phyloP scores from a whole-genome alignment of 495 filamentous ascomycete genomes.

The Lophium mytilinum region DNA sequence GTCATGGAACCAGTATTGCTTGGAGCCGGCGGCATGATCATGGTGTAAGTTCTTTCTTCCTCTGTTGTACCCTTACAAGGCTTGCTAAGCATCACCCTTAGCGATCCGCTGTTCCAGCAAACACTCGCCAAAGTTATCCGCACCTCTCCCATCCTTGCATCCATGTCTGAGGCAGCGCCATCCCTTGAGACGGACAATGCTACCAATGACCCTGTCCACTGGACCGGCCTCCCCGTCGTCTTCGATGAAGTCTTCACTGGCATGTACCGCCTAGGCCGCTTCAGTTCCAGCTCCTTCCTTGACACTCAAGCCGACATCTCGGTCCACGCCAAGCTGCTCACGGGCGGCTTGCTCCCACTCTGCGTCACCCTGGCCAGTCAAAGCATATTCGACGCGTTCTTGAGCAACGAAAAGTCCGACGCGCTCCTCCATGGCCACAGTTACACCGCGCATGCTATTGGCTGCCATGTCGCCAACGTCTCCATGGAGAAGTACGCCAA shows the following conservation, averaged over 20 bases:
- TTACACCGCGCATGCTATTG: slow-evolving; percentile 71
- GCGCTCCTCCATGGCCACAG: slow-evolving; percentile 73
- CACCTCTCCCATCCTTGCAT: slow-evolving; percentile 43
- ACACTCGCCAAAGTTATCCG: slow-evolving; percentile 57
- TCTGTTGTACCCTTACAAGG: slow-evolving; percentile 9
- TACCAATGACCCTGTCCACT: slow-evolving; percentile 26
- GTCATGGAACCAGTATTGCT: slow-evolving; percentile 69
- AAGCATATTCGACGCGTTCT: slow-evolving; percentile 62
- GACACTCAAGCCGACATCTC: slow-evolving; percentile 58
- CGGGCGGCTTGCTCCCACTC: slow-evolving; percentile 68
- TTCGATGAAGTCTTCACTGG: slow-evolving; percentile 80
- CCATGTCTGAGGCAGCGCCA: slow-evolving; percentile 16
- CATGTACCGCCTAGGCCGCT: slow-evolving; percentile 65
- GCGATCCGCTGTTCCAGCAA: slow-evolving; percentile 70
- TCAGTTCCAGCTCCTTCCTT: slow-evolving; percentile 57
- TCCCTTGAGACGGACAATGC: background rate
- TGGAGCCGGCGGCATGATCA: slow-evolving; percentile 69
- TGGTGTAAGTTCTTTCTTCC: slow-evolving; percentile 46
- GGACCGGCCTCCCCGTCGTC: slow-evolving; percentile 66
- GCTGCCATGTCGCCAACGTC: slow-evolving; percentile 60
- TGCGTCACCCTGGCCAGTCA: slow-evolving; percentile 61
- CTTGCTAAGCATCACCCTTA: slow-evolving; percentile 18
- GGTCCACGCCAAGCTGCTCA: slow-evolving; percentile 71
- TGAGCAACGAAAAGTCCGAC: slow-evolving; percentile 57
- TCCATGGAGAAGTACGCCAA: slow-evolving; percentile 44